Evolutionary conservation across 208 protist species (phyloP), one percentile per base, ranked within the genome.

Genomic region (Wallacemonas collosoma): DNA sequence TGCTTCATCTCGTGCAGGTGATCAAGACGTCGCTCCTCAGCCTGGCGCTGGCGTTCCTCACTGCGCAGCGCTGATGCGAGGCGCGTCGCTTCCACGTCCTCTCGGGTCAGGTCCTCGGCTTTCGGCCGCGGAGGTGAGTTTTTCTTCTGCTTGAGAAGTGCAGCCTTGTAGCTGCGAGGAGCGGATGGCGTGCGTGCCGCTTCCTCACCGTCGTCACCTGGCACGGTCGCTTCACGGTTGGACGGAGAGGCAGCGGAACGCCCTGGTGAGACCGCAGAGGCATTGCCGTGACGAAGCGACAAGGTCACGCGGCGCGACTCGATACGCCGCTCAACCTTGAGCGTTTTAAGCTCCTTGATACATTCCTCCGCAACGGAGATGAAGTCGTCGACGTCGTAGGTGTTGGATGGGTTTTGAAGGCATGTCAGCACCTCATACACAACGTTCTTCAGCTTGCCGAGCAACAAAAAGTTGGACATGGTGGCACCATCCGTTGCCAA

Each of bases 21-120:
- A 47, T 89, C 87, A 2, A 91, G 68, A 4, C 91, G 88, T 48
- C 87, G 81, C 76, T 96, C 88, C 64, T 96, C 87, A 1, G 91
- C 91, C 76, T 85, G 85, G 11, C 91, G 87, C 75, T 93, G 91
- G 15, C 91, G 84, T 73, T 96, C 88, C 55, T 93, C 88, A 57
- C 80, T 92, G 17, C 88, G 86, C 15, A 96, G 72, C 5, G 91
- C 86, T 2, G 88, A 91, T 0, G 86, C 81, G 53, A 90, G 84
- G 2, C 91, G 75, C 5, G 86, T 81, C 3, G 81, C 87, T 68
- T 93, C 87, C 43, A 96, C 81, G 9, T 91, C 82, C 38, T 85
- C 82, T 1, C 83, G 79, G 6, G 70, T 82, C 17, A 79, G 50
- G 14, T 15, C 47, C 54, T 54, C 71, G 3, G 41, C 48, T 2